Percentiles rank a stretch among this genome's conserved stretches.
Conservation (phyloP, 23 red algal genomes). For the Gracilaria domingensis region DNA sequence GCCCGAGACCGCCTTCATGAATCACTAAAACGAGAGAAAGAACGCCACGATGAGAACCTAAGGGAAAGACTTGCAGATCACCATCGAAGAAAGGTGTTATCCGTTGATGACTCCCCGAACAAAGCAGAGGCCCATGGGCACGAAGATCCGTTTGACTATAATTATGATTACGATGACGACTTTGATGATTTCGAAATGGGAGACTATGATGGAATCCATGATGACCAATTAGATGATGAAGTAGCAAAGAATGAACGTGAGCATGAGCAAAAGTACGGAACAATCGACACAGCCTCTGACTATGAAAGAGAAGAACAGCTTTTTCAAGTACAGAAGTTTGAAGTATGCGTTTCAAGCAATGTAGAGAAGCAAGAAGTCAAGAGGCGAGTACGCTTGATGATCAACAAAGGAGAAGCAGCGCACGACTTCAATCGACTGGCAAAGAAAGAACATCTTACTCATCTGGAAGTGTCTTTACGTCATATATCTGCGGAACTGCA, state of each 20-base stretch:
- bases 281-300: constrained; percentile 18
- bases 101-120: background rate
- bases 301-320: constrained; percentile 46
- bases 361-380: constrained; percentile 45
- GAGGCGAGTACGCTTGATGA: constrained; percentile 52
- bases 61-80: constrained; percentile 4
- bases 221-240: constrained; percentile 46
- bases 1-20: background rate
- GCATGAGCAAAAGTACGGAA: constrained; percentile 22
- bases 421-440: constrained; percentile 67
- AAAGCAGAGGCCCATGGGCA: background rate
- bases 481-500: constrained; percentile 49
- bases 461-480: constrained; percentile 58
- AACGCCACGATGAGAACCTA: background rate
- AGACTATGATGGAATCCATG: constrained; percentile 52
- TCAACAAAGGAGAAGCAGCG: constrained; percentile 70
- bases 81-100: background rate
- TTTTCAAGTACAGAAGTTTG: constrained; percentile 56
- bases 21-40: background rate
- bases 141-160: constrained; percentile 15
- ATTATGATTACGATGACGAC: constrained; percentile 62
- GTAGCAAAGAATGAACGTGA: constrained; percentile 30
- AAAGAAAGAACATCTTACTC: constrained; percentile 71
- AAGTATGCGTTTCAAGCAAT: constrained; percentile 52
- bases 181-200: constrained; percentile 55